These are phyloP conservation scores for Nicotiana noctiflora DNA, from an alignment of 257 asterid species.

Conservation along the genomic window DNA sequence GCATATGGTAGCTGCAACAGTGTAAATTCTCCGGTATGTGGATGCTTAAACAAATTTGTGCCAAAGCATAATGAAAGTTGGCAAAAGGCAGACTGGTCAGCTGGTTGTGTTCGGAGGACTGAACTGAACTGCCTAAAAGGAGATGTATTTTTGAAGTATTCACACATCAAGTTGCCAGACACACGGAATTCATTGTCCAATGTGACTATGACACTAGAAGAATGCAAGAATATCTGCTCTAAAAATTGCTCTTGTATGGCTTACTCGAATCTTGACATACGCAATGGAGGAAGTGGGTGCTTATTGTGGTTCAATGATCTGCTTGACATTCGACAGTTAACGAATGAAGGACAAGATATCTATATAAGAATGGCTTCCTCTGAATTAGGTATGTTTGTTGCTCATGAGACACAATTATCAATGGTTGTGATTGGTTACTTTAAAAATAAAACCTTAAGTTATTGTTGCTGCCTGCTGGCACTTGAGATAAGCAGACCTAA, in stretches of 20 bases:
- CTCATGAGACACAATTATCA: not conserved
- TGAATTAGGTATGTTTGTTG: not conserved
- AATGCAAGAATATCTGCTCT: slow-evolving; percentile 20
- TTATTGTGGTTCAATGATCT: slow-evolving; percentile 29
- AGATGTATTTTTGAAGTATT: slow-evolving; percentile 21
- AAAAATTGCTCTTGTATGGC: slow-evolving; percentile 35
- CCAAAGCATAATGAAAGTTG: slow-evolving; percentile 18
- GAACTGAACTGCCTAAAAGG: slow-evolving; percentile 20
- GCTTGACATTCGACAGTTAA: slow-evolving; percentile 14
- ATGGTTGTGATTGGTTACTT: not conserved
- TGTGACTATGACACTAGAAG: slow-evolving; percentile 9
- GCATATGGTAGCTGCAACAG: slow-evolving; percentile 26
- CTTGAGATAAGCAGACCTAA: not conserved
- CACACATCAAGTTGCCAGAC: slow-evolving; percentile 26
- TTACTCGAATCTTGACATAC: slow-evolving; percentile 20
- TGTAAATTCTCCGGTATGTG: slow-evolving; percentile 21
- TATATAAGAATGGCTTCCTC: slow-evolving; percentile 22
- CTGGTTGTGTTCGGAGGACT: slow-evolving; percentile 22
- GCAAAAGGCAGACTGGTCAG: slow-evolving; percentile 21
- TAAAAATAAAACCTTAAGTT: not conserved
- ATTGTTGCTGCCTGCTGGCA: not conserved
- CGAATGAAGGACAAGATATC: slow-evolving; percentile 19
- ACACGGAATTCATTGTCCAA: not conserved
- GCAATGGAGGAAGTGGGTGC: slow-evolving; percentile 28
- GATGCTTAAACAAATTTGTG: slow-evolving; percentile 29